phyloP scores from a whole-genome alignment of 495 filamentous ascomycete genomes.

The Alectoria sarmentosa region DNA sequence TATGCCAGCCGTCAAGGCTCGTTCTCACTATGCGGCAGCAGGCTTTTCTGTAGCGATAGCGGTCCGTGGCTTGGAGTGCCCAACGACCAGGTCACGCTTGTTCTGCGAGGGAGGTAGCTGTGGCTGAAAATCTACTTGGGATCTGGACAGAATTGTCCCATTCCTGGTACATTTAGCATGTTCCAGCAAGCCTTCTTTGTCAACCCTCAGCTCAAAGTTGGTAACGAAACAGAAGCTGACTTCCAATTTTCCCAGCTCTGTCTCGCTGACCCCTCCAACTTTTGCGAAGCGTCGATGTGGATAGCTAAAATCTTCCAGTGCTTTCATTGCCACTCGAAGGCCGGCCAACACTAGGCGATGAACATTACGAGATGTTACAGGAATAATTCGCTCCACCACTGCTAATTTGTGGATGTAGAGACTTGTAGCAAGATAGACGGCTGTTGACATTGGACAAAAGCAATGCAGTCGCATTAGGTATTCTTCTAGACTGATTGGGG shows the following conservation, averaged over 20 bases:
- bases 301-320: constrained; percentile 82
- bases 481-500: constrained; percentile 71
- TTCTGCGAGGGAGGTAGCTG: constrained; percentile 20
- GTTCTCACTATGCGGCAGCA: constrained; percentile 13
- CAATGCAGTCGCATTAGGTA: constrained; percentile 81
- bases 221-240: constrained; percentile 84
- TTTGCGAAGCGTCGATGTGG: constrained; percentile 74
- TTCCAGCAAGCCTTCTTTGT: constrained; percentile 50
- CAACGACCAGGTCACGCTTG: constrained; percentile 10
- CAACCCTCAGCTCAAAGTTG: constrained; percentile 72
- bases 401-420: constrained; percentile 81
- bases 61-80: constrained; percentile 3
- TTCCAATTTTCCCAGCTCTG: constrained; percentile 74
- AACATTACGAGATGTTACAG: constrained; percentile 72
- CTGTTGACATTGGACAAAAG: constrained; percentile 94
- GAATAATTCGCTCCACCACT: constrained; percentile 62
- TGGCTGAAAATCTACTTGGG: constrained; percentile 18
- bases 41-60: background rate
- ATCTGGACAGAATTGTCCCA: constrained; percentile 4
- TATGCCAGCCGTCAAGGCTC: background rate
- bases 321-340: constrained; percentile 84
- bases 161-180: constrained; percentile 30
- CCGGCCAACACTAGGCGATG: constrained; percentile 83
- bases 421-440: constrained; percentile 87
- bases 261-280: constrained; percentile 80